These are phyloP conservation scores for Globisporangium nagaii DNA, from an alignment of 352 stramenopile species.

Conservation along the genomic window DNA sequence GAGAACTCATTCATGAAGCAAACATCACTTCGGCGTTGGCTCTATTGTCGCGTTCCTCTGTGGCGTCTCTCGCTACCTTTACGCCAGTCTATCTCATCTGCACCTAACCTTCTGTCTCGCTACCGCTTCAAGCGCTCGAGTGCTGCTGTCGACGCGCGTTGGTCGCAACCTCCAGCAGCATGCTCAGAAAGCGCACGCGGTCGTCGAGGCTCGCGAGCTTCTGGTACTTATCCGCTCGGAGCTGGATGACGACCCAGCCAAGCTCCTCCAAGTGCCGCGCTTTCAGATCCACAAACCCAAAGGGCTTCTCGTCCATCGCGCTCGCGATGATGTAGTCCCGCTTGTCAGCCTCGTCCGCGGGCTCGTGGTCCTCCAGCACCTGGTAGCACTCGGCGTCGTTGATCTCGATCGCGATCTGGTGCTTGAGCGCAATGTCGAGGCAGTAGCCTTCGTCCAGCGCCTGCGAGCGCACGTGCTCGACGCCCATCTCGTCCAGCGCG, in stretches of 20 bases:
- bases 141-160: slow-evolving; percentile 13
- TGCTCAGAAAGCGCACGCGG: slow-evolving; percentile 53
- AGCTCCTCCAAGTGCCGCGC: slow-evolving; percentile 51
- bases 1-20: no score
- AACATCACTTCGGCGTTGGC: no score
- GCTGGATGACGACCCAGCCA: slow-evolving; percentile 66
- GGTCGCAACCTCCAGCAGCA: slow-evolving; percentile 64
- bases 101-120: not conserved
- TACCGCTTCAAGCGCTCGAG: not conserved
- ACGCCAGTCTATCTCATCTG: not conserved
- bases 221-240: slow-evolving; percentile 49
- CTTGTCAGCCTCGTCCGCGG: slow-evolving; percentile 6
- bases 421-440: slow-evolving; percentile 45
- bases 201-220: slow-evolving; percentile 40
- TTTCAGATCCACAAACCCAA: slow-evolving; percentile 60
- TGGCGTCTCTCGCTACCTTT: not conserved
- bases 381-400: slow-evolving; percentile 51
- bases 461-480: slow-evolving; percentile 28
- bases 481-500: slow-evolving; percentile 46
- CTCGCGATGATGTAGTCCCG: slow-evolving; percentile 2
- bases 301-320: slow-evolving; percentile 25
- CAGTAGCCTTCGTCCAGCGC: slow-evolving; percentile 38
- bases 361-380: slow-evolving; percentile 25
- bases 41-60: no score
- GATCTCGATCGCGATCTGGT: slow-evolving; percentile 65